These are phyloP conservation scores for Exophiala aquamarina DNA, from an alignment of 2,329 filamentous ascomycete species.

Conservation along the genomic window DNA sequence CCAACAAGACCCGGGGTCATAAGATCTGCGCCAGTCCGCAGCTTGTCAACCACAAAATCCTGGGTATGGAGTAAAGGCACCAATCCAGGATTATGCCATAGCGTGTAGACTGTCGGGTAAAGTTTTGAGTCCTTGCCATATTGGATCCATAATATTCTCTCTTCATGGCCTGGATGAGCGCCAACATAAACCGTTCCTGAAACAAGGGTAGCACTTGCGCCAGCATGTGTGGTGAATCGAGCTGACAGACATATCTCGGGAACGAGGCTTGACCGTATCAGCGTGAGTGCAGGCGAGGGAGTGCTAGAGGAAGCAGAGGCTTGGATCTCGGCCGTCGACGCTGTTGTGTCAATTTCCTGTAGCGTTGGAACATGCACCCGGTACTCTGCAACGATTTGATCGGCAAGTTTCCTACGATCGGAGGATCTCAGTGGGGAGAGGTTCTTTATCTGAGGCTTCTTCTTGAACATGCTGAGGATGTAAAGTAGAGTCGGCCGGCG, in stretches of 20 bases:
- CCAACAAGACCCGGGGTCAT: constrained; percentile 68
- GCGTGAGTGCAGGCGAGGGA: constrained; percentile 46
- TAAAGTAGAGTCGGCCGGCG: no score
- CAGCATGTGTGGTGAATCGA: constrained; percentile 65
- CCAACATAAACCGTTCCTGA: constrained; percentile 67
- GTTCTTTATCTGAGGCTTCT: constrained; percentile 67
- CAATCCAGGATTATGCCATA: constrained; percentile 64
- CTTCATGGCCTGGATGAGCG: constrained; percentile 55
- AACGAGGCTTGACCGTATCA: constrained; percentile 59
- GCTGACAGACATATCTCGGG: constrained; percentile 64
- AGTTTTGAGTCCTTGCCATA: constrained; percentile 52
- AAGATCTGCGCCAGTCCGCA: constrained; percentile 64
- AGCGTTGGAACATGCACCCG: constrained; percentile 48
- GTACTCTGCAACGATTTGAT: constrained; percentile 66
- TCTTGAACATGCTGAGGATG: constrained; percentile 58
- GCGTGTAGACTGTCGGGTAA: constrained; percentile 60
- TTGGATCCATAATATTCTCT: constrained; percentile 65
- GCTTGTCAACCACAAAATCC: constrained; percentile 59
- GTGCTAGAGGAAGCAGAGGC: constrained; percentile 34
- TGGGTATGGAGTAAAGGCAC: constrained; percentile 66
- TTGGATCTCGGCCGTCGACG: constrained; percentile 43
- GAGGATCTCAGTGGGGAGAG: constrained; percentile 66
- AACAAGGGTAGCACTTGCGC: constrained; percentile 60
- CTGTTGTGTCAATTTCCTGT: constrained; percentile 33
- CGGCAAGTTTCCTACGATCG: constrained; percentile 65